phyloP scores from a whole-genome alignment of 2,329 filamentous ascomycete genomes.

The Podosphaera xanthii region DNA sequence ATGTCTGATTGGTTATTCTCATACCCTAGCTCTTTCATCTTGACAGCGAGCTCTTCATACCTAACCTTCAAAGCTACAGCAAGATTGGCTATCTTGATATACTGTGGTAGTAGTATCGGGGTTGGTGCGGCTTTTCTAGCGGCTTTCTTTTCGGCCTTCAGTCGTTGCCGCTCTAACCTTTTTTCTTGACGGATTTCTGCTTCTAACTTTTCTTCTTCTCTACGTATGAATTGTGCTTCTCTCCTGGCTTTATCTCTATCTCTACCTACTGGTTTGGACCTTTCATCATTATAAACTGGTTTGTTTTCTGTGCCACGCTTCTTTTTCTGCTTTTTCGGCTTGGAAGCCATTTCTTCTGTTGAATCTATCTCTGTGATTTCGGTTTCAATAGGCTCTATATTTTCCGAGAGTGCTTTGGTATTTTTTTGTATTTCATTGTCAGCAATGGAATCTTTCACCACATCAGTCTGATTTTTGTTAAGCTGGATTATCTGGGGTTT shows the following conservation, averaged over 20 bases:
- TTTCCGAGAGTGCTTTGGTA: too few relatives aligned
- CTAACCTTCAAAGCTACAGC: slow-evolving; percentile 52
- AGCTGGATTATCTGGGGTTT: too few relatives aligned
- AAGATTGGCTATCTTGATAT: slow-evolving; percentile 69
- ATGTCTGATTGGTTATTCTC: slow-evolving; percentile 65
- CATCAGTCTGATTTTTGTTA: too few relatives aligned
- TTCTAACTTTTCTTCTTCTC: slow-evolving; percentile 15
- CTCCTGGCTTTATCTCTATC: slow-evolving; percentile 14
- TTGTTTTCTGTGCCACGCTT: slow-evolving; percentile 2
- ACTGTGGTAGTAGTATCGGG: slow-evolving; percentile 63
- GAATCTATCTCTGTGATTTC: not conserved
- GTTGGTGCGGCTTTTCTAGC: slow-evolving; percentile 23
- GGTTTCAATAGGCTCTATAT: too few relatives aligned
- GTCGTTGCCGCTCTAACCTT: slow-evolving; percentile 19
- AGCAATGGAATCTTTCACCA: too few relatives aligned
- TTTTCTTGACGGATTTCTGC: slow-evolving; percentile 20
- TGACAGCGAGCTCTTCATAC: slow-evolving; percentile 44
- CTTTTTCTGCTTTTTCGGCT: slow-evolving; percentile 2
- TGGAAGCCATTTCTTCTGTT: not conserved
- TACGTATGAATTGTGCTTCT: slow-evolving; percentile 9
- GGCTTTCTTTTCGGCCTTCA: slow-evolving; percentile 17
- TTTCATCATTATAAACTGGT: slow-evolving; percentile 4
- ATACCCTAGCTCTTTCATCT: slow-evolving; percentile 71
- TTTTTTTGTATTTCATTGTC: too few relatives aligned
- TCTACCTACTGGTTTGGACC: slow-evolving; percentile 5